Conservation (phyloP, 768 basidiomycete genomes). For the Calocybe gangraenosa region DNA sequence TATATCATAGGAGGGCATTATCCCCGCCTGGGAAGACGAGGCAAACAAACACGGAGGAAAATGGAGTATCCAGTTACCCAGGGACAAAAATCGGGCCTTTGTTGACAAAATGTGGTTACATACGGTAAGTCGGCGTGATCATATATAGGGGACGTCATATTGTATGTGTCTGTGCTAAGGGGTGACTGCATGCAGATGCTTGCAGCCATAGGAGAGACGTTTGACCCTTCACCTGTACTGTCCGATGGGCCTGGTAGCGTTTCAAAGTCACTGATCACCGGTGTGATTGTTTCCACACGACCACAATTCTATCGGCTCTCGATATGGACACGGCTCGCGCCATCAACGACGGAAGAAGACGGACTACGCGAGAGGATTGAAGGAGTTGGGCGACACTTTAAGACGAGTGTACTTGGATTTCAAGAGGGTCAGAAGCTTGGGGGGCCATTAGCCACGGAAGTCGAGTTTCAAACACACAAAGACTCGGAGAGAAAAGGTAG, state of each 20-base stretch:
- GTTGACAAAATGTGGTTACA: constrained; percentile 99
- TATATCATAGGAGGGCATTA: constrained; percentile 75
- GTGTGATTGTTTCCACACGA: constrained; percentile 92
- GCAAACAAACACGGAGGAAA: constrained; percentile 97
- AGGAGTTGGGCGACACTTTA: constrained; percentile 86
- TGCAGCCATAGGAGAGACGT: constrained; percentile 98
- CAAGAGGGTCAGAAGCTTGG: constrained; percentile 65
- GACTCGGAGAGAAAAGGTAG: constrained; percentile 89
- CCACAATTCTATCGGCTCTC: constrained; percentile 95
- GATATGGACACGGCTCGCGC: constrained; percentile 94
- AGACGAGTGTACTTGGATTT: constrained; percentile 84
- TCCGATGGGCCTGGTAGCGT: constrained; percentile 37
- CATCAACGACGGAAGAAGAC: constrained; percentile 46
- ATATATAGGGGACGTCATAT: too few species aligned
- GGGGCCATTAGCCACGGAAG: constrained; percentile 90
- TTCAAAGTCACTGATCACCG: constrained; percentile 71
- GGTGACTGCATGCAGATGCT: constrained; percentile 71
- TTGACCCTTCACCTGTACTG: constrained; percentile 77
- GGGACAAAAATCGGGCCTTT: constrained; percentile 80
- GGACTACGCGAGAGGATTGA: constrained; percentile 75
- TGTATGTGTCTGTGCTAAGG: too few species aligned
- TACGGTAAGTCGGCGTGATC: constrained; percentile 70
- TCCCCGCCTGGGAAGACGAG: constrained; percentile 96
- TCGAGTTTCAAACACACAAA: constrained; percentile 92
- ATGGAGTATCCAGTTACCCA: constrained; percentile 97